Conservation (phyloP, 371 early-diverging fungal genomes). For the Syncephalastrum monosporum region DNA sequence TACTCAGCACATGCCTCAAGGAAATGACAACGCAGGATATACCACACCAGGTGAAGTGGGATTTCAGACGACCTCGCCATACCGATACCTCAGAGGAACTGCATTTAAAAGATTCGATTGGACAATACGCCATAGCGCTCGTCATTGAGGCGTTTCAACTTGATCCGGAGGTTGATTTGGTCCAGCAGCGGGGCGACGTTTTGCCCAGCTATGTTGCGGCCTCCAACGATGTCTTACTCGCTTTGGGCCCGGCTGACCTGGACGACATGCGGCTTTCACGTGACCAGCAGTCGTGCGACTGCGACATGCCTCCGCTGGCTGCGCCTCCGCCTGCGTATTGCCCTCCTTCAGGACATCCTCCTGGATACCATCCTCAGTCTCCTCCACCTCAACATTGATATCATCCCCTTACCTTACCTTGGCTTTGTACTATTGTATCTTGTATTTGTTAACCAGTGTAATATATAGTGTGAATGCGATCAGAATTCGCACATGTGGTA, state of each 20-base stretch:
- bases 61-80: constrained; percentile 28
- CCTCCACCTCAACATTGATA: no score
- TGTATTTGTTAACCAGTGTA: no score
- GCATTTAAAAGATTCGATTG: constrained; percentile 17
- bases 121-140: constrained; percentile 22
- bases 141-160: constrained; percentile 33
- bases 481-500: no score
- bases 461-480: no score
- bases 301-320: no score
- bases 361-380: no score
- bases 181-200: constrained; percentile 18
- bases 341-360: no score
- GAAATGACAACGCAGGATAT: constrained; percentile 33
- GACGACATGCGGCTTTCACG: no score
- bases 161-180: constrained; percentile 27
- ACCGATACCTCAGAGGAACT: constrained; percentile 25
- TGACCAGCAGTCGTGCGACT: no score
- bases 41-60: constrained; percentile 35
- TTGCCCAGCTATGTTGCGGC: constrained; percentile 34
- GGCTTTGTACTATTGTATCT: no score
- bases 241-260: constrained; percentile 24
- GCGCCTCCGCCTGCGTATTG: no score
- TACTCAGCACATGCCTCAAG: constrained; percentile 28
- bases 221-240: constrained; percentile 34
- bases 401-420: no score